These are phyloP conservation scores for Bipolaris gigantea DNA, from an alignment of 2,329 filamentous ascomycete species.

Conservation along the genomic window DNA sequence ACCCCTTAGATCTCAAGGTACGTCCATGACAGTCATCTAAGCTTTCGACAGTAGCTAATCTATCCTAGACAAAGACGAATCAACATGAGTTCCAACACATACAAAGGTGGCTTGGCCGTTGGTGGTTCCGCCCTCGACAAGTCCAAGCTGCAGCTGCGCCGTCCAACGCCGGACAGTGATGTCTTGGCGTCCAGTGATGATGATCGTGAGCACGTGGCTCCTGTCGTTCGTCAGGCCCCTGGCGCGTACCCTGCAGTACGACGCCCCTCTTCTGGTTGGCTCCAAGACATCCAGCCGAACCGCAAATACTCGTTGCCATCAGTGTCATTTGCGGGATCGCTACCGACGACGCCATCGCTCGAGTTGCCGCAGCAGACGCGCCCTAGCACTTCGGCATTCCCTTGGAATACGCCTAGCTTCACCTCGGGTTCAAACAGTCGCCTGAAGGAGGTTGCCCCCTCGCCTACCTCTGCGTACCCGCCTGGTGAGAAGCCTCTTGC, in stretches of 20 bases:
- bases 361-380: conserved; percentile 57
- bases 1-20: conserved; percentile 20
- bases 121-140: conserved; percentile 60
- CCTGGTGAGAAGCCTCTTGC: conserved; percentile 27
- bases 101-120: conserved; percentile 36
- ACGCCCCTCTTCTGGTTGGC: conserved; percentile 59
- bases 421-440: conserved; percentile 27
- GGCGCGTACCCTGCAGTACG: conserved; percentile 30
- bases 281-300: conserved; percentile 73
- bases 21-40: background rate
- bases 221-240: conserved; percentile 25
- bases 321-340: conserved; percentile 73
- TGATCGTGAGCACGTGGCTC: conserved; percentile 64
- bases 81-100: conserved; percentile 33
- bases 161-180: conserved; percentile 91
- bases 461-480: conserved; percentile 36
- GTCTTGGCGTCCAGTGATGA: conserved; percentile 93
- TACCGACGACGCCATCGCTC: conserved; percentile 75
- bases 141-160: conserved; percentile 67
- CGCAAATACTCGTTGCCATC: conserved; percentile 75
- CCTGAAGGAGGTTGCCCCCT: conserved; percentile 39
- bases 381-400: conserved; percentile 48
- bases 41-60: conserved; percentile 9
- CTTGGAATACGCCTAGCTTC: conserved; percentile 48
- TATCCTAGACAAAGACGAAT: conserved; percentile 1